Base-by-base conservation (phyloP, 2,329 filamentous ascomycete species). In the Claviceps arundinis region DNA sequence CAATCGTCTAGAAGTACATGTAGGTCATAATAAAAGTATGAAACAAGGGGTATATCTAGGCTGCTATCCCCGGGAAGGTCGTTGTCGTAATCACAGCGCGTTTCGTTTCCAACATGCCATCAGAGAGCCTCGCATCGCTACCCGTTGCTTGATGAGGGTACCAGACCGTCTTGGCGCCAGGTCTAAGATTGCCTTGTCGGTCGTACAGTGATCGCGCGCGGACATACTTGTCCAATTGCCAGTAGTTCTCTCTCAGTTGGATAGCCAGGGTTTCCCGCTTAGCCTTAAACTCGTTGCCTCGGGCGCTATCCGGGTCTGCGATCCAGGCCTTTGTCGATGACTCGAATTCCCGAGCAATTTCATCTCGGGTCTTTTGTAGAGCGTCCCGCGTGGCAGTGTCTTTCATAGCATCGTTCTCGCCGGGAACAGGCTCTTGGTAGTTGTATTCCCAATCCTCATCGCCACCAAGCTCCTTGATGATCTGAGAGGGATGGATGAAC, bases 221-320 rank as follows among this genome's bases (percentile, higher is more conserved):
- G 17, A 87, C 63, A 61, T 82, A 85, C 2, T 81, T 81, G 65
- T 89, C 85, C 52, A 87, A 64, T 55, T 76, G 71, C 85, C 85
- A 89, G 66, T 86, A 89, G 54, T 84, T 84, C 38, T 69, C 65
- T 49, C 73, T 67, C 55, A 87, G 59, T 50, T 73, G 60, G 51
- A 73, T 69, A 2, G 76, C 75, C 26, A 84, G 44, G 1, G 65
- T 64, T 37, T 71, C 65, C 54, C 82, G 69, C 60, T 74, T 62
- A 3, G 22, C 47, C 8, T 48, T 52, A 47, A 50, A 38, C 9
- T 68, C 61, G 40, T 59, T 54, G 22, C 41, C 50, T 8, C 43
- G 45, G 24, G 51, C 50, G 26, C 52, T 48, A 13, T 64, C 64
- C 42, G 64, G 64, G 47, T 70, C 58, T 8, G 48, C 30, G 37